phyloP scores from a whole-genome alignment of 306 rosid species.

The Boehmeria nivea region DNA sequence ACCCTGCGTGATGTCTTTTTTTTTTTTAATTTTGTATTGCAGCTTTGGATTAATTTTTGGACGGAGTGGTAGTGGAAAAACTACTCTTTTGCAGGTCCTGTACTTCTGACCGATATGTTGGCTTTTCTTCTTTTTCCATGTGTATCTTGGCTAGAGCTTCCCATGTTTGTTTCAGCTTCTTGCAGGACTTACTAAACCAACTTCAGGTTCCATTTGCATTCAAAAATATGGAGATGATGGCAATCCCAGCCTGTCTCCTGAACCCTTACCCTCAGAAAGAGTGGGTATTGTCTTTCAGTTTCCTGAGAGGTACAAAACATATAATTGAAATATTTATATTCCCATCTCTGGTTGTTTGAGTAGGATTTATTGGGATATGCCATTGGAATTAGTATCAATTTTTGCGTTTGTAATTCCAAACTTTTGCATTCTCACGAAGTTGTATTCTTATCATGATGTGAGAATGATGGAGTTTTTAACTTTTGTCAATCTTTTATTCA shows the following conservation, averaged over 20 bases:
- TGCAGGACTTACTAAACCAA: conserved; percentile 83
- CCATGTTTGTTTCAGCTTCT: conserved; percentile 49
- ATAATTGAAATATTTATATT: no score
- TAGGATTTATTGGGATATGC: background rate
- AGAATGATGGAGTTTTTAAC: no score
- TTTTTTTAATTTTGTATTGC: conserved; percentile 25
- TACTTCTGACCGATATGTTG: conserved; percentile 1
- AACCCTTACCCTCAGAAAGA: conserved; percentile 59
- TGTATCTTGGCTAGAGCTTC: background rate
- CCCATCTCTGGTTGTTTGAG: no score
- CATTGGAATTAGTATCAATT: background rate
- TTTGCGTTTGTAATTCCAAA: background rate
- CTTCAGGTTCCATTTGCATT: conserved; percentile 69
- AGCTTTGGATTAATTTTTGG: conserved; percentile 90
- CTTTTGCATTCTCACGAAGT: no score
- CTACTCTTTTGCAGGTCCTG: conserved; percentile 80
- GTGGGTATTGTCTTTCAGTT: conserved; percentile 94
- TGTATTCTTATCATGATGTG: no score
- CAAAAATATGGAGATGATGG: conserved; percentile 71
- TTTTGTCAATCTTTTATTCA: no score
- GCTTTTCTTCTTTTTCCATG: background rate
- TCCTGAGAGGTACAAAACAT: conserved; percentile 72
- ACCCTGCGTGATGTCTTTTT: no score
- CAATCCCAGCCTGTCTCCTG: conserved; percentile 46
- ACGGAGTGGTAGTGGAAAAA: conserved; percentile 90